Base-by-base conservation (phyloP, 2,329 filamentous ascomycete genomes). In the Tothia fuscella region DNA sequence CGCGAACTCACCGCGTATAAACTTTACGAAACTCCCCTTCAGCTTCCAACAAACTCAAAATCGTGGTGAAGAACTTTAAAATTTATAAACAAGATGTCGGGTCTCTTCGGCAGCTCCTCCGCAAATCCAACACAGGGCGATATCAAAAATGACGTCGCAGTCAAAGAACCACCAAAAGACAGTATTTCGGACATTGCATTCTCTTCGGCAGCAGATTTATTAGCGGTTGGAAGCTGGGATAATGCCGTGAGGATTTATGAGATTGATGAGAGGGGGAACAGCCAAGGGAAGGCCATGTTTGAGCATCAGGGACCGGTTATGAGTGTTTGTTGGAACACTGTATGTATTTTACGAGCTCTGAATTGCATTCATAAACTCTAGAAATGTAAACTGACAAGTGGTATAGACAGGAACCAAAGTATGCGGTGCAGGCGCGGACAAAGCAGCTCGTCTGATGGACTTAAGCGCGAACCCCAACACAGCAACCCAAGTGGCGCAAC, bases 211-310 rank as follows among this genome's bases (percentile, higher is more conserved):
- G 73, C 66, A 50, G 86, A 96, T 53, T 82, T 93, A 6, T 71
- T 98, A 14, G 87, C 89, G 19, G 84, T 95, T 26, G 70, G 86
- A 36, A 94, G 86, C 53, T 98, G 91, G 91, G 91, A 98, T 65
- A 93, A 93, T 68, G 93, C 94, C 61, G 86, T 96, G 48, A 82
- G 88, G 56, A 89, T 98, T 58, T 98, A 96, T 66, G 86, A 96
- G 62, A 86, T 96, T 57, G 77, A 80, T 49, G 65, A 64, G 43
- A 77, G 77, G 50, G 86, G 87, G 32, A 75, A 82, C 57, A 89
- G 82, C 55, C 77, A 86, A 58, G 87, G 86, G 38, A 89, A 88
- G 56, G 86, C 86, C 48, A 68, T 81, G 45, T 93, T 91, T 56
- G 82, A 93, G 51, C 85, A 93, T 63, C 81, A 86, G 50, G 84